Base-by-base conservation (phyloP, 768 basidiomycete genomes). In the Mycena galericulata region DNA sequence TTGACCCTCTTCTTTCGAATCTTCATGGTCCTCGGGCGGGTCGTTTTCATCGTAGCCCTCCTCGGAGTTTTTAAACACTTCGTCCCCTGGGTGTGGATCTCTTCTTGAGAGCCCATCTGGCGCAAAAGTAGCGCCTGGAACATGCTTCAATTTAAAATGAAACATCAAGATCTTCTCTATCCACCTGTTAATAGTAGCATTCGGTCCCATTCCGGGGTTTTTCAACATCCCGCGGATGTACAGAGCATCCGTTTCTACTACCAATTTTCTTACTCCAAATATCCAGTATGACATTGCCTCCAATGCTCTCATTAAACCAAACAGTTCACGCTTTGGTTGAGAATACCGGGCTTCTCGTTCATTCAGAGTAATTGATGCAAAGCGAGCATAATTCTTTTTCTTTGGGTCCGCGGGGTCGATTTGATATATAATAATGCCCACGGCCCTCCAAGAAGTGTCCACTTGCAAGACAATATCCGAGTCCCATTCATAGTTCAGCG, bases 241-340 rank as follows among this genome's bases (percentile, higher is more conserved):
- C 10, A 69, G 57, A 0, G 77, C 78, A 63, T 81, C 79, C 0
- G 75, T 75, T 57, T 82, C 77, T 0, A 80, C 72, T 4, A 76
- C 62, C 0, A 86, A 69, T 20, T 80, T 78, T 6, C 75, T 47
- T 1, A 55, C 41, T 0, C 76, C 75, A 2, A 74, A 68, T 2
- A 78, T n/a, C 63, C 64, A 72, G 12, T 72, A 65, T 12, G 65
- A 30, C 41, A 65, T 53, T 0, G 53, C 68, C 8, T 68, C 50
- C 1, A 80, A 46, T 0, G 75, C 75, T 14, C 68, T 55, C 24
- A 68, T 80, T 0, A 84, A 34, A 0, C 84, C 80, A 58, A 76
- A 84, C 0, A 85, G 60, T 70, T 86, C 82, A 0, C 78, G 27
- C 40, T 86, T 86, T 0, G 81, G 75, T 55, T 84, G 82, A 0